Conservation (phyloP, 805 yeast genomes). For the fission yeast (Schizosaccharomyces pombe) region DNA sequence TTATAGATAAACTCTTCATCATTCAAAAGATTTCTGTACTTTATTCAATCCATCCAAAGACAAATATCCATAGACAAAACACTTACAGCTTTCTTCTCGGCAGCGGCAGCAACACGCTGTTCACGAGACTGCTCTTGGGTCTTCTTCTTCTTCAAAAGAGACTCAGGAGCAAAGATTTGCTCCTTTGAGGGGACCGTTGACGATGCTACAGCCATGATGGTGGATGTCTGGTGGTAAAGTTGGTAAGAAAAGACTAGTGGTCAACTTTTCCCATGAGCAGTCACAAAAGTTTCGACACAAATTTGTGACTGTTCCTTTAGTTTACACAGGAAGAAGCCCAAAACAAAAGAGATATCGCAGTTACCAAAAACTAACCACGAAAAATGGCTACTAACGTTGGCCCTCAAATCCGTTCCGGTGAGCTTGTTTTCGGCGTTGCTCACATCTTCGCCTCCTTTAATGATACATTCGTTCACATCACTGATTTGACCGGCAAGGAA, state of each 20-base stretch:
- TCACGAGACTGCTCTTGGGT: constrained; percentile 26
- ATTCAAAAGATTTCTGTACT: no score
- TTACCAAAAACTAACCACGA: background rate
- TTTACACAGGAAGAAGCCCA: background rate
- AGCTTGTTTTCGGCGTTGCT: constrained; percentile 99
- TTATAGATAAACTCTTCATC: no score
- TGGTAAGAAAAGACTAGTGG: background rate
- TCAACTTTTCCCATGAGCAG: background rate
- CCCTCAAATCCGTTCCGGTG: constrained; percentile 84
- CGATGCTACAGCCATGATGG: constrained; percentile 3
- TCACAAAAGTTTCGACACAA: background rate
- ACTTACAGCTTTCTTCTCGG: constrained; percentile 14
- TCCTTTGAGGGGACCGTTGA: constrained; percentile 19
- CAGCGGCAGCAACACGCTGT: constrained; percentile 19
- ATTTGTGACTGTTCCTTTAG: background rate
- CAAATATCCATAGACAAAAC: constrained; percentile 3
- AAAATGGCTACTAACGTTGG: constrained; percentile 20
- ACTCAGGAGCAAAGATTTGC: constrained; percentile 21
- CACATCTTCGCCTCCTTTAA: constrained; percentile 98
- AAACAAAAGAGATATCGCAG: background rate
- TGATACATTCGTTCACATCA: constrained; percentile 98
- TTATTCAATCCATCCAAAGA: no score
- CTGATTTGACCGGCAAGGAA: constrained; percentile 97
- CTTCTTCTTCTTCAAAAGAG: constrained; percentile 29
- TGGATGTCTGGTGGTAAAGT: background rate